Conservation (phyloP, 2,329 filamentous ascomycete genomes). For the Rutstroemia sp. region DNA sequence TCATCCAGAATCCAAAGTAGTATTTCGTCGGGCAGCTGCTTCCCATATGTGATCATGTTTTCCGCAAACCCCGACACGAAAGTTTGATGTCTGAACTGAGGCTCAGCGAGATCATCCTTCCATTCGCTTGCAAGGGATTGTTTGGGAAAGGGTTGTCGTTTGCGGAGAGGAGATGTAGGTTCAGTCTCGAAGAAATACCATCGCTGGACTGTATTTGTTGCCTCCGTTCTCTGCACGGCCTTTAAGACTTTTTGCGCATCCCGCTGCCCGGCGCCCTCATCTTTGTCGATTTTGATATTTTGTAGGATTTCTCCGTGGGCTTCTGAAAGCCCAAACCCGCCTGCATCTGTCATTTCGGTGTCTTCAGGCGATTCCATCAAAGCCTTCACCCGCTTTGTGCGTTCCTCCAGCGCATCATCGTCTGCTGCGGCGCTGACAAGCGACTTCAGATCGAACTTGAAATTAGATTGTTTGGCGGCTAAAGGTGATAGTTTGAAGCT, state of each 20-base stretch:
- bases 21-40: constrained; percentile 52
- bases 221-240: constrained; percentile 55
- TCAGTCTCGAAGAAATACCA: constrained; percentile 49
- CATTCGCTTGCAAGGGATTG: constrained; percentile 15
- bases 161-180: not conserved
- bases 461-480: constrained; percentile 37
- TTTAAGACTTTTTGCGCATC: constrained; percentile 38
- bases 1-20: constrained; percentile 59
- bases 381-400: constrained; percentile 35
- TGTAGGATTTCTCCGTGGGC: constrained; percentile 1
- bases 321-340: not conserved
- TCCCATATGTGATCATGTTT: constrained; percentile 39
- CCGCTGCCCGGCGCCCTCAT: constrained; percentile 32
- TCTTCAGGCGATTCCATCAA: constrained; percentile 23
- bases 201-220: constrained; percentile 41
- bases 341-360: not conserved
- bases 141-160: constrained; percentile 24
- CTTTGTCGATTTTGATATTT: constrained; percentile 21
- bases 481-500: constrained; percentile 42
- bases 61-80: constrained; percentile 57
- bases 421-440: constrained; percentile 52
- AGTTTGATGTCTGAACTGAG: constrained; percentile 46
- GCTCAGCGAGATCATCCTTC: constrained; percentile 34
- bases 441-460: constrained; percentile 56
- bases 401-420: constrained; percentile 53